Base-by-base conservation (phyloP, 352 stramenopile species). In the Pythium scleroteichum region DNA sequence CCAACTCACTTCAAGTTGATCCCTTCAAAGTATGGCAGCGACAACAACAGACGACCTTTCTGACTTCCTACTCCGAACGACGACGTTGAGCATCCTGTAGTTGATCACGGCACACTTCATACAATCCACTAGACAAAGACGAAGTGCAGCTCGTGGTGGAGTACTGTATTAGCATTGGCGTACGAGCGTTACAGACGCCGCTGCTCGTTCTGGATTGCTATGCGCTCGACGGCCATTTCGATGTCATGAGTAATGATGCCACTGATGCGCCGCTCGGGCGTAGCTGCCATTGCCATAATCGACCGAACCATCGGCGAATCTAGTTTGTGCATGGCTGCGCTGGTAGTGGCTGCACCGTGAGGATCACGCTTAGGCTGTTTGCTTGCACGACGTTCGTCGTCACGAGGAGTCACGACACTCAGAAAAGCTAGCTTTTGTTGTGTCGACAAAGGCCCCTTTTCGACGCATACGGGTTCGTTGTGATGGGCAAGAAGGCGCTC, bases 341-440 rank as follows among this genome's bases (percentile, higher is more conserved):
- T 56, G 8, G 12, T 27, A 24, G 26, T n/a, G 19, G 27, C 20
- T 10, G 47, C 17, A 9, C 8, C 17, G 1, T 3, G 6, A 14
- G 27, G 8, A 4, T 16, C 24, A 14, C 19, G 33, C 38, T 55
- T 62, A 3, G 46, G 20, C n/a, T 42, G 20, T 17, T 62, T 62
- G 10, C 13, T 33, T 22, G n/a, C 13, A 4, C 23, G 48, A 23
- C 4, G 16, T 6, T 32, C 27, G 7, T 33, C 27, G 1, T 20
- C 8, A 7, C 20, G 6, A 2, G 38, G 48, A 7, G 48, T 64
- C 1, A 40, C 51, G 16, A 32, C 49, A 19, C 57, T 57, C 14
- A 64, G 29, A 17, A 64, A 64, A 20, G 57, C 57, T 2, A 64
- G 27, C 29, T 58, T 58, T 8, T 46, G 20, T 1, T 29, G 27